These are phyloP conservation scores for Plasmodium gaboni DNA, from an alignment of 169 alveolate genomes.

Conservation along the genomic window DNA sequence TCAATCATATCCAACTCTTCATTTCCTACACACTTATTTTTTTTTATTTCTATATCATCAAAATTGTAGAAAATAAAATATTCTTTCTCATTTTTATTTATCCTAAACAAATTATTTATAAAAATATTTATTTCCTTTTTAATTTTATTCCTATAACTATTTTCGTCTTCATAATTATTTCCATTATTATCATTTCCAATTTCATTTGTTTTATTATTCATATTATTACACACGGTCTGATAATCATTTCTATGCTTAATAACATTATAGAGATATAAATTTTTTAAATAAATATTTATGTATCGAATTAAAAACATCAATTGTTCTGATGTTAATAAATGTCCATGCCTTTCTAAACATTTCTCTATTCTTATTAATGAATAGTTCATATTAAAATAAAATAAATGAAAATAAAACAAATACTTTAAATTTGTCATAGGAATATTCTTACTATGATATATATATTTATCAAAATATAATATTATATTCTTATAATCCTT, in stretches of 20 bases:
- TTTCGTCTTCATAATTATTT: background rate
- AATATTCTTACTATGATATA: slow-evolving; percentile 23
- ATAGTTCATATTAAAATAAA: slow-evolving; percentile 49
- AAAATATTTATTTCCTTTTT: slow-evolving; percentile 34
- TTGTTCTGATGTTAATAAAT: slow-evolving; percentile 35
- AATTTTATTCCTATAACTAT: background rate
- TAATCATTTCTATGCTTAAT: slow-evolving; percentile 48
- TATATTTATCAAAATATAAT: slow-evolving; percentile 37
- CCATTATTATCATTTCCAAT: background rate
- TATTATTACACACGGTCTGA: no score
- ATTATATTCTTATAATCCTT: slow-evolving; percentile 25
- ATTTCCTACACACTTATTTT: background rate
- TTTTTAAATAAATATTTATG: slow-evolving; percentile 38
- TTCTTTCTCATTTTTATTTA: slow-evolving; percentile 72
- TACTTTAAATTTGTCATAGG: slow-evolving; percentile 53
- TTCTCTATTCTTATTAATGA: slow-evolving; percentile 21
- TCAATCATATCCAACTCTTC: no score
- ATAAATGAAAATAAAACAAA: slow-evolving; percentile 62
- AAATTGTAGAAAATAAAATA: slow-evolving; percentile 40
- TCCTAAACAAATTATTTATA: slow-evolving; percentile 36
- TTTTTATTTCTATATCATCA: slow-evolving; percentile 53
- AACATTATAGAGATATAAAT: slow-evolving; percentile 27
- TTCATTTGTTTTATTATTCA: background rate
- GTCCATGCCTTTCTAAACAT: slow-evolving; percentile 26
- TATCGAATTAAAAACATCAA: slow-evolving; percentile 62